Base-by-base conservation (phyloP, 2,329 filamentous ascomycete species). In the Paracamarosporium sp. region DNA sequence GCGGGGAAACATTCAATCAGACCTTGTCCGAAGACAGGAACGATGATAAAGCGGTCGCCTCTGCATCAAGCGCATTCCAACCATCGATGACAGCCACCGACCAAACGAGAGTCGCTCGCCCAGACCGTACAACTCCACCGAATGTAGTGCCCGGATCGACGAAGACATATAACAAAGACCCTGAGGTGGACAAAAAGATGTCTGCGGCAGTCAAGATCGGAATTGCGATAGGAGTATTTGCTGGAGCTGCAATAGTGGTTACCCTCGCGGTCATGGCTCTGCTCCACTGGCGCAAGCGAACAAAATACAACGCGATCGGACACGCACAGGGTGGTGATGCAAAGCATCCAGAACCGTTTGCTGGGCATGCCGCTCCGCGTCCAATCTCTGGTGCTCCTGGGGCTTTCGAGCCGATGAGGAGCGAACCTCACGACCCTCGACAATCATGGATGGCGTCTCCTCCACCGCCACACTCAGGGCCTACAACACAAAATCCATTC, bases 1-100 rank as follows among this genome's bases (percentile, higher is more conserved):
- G 61, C 40, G 59, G 53, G 24, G 27, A 40, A 15, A 33, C 50
- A 15, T 52, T 61, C 44, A 47, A 63, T 15, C 41, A 55, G 17
- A 44, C 28, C 5, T 40, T 61, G 40, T 25, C 22, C n/a, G 50
- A 28, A 3, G 51, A 27, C 28, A 44, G 2, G 22, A 24, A 30
- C 45, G 33, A 30, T 5, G 40, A 20, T 6, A 36, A 24, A 28
- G 36, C 53, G 2, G 56, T 46, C 22, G 41, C 45, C 17, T 28
- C 50, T 4, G 47, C 45, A n/a, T 53, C 58, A 13, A 31, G 27
- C 43, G 28, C 52, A 22, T 58, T 60, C 35, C 35, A 24, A 5
- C 55, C 61, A 13, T 41, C 25, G 4, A 53, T 48, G 13, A 44
- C 47, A 22, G 36, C 55, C 13, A 38, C 52, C 24, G 46, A 46